Percentiles rank a stretch among this genome's conserved stretches.
Evolutionary conservation across 2,329 filamentous ascomycete species (phyloP).

Genomic region (Fusarium sarcochroum): DNA sequence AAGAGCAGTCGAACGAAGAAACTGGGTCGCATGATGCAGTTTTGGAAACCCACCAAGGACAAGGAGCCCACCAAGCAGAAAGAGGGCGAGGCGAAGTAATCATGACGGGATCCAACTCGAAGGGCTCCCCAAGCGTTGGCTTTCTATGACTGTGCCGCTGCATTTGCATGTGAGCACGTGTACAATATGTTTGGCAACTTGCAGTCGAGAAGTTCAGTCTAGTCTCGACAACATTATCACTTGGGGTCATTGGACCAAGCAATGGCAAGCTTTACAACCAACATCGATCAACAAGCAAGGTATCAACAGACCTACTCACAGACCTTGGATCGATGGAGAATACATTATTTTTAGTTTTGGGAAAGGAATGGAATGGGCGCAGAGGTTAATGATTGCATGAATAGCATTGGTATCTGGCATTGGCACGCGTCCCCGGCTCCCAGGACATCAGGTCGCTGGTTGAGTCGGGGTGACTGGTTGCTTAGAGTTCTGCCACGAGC

Average conservation of each 20-base stretch:
- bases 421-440: slow-evolving; percentile 43
- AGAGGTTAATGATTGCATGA: slow-evolving; percentile 57
- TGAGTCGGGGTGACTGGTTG: slow-evolving; percentile 28
- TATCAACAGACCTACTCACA: slow-evolving; percentile 25
- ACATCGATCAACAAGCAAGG: slow-evolving; percentile 17
- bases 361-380: slow-evolving; percentile 45
- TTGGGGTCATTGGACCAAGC: slow-evolving; percentile 2
- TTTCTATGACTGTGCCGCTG: slow-evolving; percentile 44
- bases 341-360: slow-evolving; percentile 39
- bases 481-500: slow-evolving; percentile 19
- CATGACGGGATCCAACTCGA: slow-evolving; percentile 11
- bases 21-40: slow-evolving; percentile 81
- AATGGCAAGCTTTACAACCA: slow-evolving; percentile 17
- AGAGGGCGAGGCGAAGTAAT: slow-evolving; percentile 50
- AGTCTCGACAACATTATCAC: slow-evolving; percentile 6
- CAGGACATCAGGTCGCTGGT: slow-evolving; percentile 32
- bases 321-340: slow-evolving; percentile 28
- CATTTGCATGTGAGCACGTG: slow-evolving; percentile 57
- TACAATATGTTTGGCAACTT: slow-evolving; percentile 52
- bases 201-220: slow-evolving; percentile 24
- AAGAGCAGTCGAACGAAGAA: slow-evolving; percentile 77
- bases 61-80: slow-evolving; percentile 71
- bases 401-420: slow-evolving; percentile 54
- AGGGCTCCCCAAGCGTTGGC: slow-evolving; percentile 32
- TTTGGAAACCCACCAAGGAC: slow-evolving; percentile 77